Percentiles rank a stretch among this genome's conserved stretches.
These are phyloP conservation scores for Fusarium lyarnte DNA, from an alignment of 2,329 filamentous ascomycete genomes.

Conservation along the genomic window DNA sequence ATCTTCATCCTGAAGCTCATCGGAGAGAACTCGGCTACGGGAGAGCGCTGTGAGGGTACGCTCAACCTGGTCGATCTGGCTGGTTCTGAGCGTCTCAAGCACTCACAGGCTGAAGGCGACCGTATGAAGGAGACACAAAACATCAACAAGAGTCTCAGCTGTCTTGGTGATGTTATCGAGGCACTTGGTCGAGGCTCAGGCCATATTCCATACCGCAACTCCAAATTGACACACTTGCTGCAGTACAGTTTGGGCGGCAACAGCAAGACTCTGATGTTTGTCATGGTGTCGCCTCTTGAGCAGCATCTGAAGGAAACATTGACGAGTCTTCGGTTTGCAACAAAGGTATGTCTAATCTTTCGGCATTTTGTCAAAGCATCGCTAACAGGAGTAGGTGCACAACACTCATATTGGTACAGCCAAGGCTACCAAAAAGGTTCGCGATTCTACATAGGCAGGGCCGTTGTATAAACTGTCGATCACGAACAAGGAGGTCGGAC, in stretches of 20 bases:
- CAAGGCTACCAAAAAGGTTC: conserved; percentile 75
- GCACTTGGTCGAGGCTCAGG: conserved; percentile 85
- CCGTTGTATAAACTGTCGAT: neutral
- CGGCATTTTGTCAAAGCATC: neutral
- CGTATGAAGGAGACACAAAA: conserved; percentile 93
- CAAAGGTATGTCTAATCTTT: conserved; percentile 70
- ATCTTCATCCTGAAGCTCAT: conserved; percentile 90
- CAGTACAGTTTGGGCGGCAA: conserved; percentile 96
- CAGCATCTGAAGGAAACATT: conserved; percentile 91
- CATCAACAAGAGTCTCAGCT: conserved; percentile 95
- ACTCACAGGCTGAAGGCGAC: conserved; percentile 86
- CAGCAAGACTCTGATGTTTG: conserved; percentile 98
- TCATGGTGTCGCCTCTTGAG: conserved; percentile 95
- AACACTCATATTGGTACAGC: conserved; percentile 94
- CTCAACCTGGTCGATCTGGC: conserved; percentile 96
- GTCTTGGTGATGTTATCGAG: conserved; percentile 92
- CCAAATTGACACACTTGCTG: conserved; percentile 93
- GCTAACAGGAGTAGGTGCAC: conserved; percentile 65
- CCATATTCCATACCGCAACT: conserved; percentile 95
- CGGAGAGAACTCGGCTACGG: conserved; percentile 77
- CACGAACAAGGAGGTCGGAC: neutral
- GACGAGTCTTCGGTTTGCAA: conserved; percentile 94
- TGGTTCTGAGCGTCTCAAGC: conserved; percentile 88
- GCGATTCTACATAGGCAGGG: conserved; percentile 45
- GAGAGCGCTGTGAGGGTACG: conserved; percentile 88